phyloP scores from a whole-genome alignment of 441 rosid species.

The Gossypium schwendimanii region DNA sequence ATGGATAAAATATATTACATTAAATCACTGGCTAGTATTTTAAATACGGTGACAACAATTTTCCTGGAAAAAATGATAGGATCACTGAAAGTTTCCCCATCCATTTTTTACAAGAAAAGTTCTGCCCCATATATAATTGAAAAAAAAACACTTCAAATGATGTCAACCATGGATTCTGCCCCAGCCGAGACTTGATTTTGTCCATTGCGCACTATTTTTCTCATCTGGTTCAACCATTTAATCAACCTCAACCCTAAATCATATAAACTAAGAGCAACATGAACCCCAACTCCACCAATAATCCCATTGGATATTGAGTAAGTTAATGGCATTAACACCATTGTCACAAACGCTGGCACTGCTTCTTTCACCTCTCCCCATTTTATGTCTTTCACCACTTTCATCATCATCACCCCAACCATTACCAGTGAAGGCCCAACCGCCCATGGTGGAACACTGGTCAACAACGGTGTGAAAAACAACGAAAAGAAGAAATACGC shows the following conservation, averaged over 20 bases:
- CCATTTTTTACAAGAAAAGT: neutral
- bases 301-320: conserved; percentile 81
- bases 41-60: neutral
- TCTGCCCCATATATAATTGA: neutral
- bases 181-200: conserved; percentile 54
- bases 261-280: conserved; percentile 52
- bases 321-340: conserved; percentile 78
- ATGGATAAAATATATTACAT: too few species aligned
- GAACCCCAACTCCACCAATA: conserved; percentile 63
- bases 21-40: neutral
- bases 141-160: conserved; percentile 21
- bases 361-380: conserved; percentile 68
- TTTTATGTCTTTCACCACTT: conserved; percentile 57
- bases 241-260: conserved; percentile 24
- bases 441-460: conserved; percentile 83
- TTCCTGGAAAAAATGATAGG: neutral
- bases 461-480: conserved; percentile 59
- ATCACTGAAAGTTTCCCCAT: neutral
- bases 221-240: conserved; percentile 33
- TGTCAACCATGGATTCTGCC: conserved; percentile 27
- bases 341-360: conserved; percentile 69
- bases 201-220: conserved; percentile 40
- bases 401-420: conserved; percentile 87
- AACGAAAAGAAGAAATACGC: conserved; percentile 49
- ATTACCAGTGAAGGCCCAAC: conserved; percentile 70